These are phyloP conservation scores for Kodamaea plutei DNA, from an alignment of 1,139 yeast species.

Conservation along the genomic window DNA sequence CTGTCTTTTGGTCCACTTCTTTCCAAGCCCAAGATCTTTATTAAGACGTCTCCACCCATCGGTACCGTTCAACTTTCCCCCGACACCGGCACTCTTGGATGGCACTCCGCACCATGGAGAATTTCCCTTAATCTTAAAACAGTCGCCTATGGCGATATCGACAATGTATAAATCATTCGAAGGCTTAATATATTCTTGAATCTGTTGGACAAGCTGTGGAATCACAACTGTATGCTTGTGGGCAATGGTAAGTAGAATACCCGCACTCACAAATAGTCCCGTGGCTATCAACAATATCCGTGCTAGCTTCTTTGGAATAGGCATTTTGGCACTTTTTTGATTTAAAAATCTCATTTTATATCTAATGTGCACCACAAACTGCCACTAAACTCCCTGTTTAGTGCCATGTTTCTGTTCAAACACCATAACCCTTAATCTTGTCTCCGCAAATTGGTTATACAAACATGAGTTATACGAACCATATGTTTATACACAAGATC, in stretches of 20 bases:
- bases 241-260: slow-evolving; percentile 15
- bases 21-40: slow-evolving; percentile 37
- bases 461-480: too few relatives aligned
- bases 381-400: too few relatives aligned
- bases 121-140: slow-evolving; percentile 24
- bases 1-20: slow-evolving; percentile 29
- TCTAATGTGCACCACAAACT: too few relatives aligned
- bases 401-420: too few relatives aligned
- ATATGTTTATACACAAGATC: too few relatives aligned
- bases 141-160: slow-evolving; percentile 32
- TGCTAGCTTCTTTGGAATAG: too few relatives aligned
- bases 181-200: slow-evolving; percentile 41
- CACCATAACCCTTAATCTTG: too few relatives aligned
- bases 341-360: too few relatives aligned
- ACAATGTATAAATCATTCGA: slow-evolving; percentile 33
- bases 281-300: too few relatives aligned
- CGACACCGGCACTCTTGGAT: slow-evolving; percentile 20
- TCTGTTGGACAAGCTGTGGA: slow-evolving; percentile 22
- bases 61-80: slow-evolving; percentile 26
- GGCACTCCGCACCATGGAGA: slow-evolving; percentile 34
- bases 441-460: too few relatives aligned
- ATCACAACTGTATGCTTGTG: slow-evolving; percentile 29
- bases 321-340: too few relatives aligned
- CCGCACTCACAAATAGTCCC: too few relatives aligned
- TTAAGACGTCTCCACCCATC: slow-evolving; percentile 37